These are phyloP conservation scores for Malbranchea zuffiana DNA, from an alignment of 2,329 filamentous ascomycete species.

Conservation along the genomic window DNA sequence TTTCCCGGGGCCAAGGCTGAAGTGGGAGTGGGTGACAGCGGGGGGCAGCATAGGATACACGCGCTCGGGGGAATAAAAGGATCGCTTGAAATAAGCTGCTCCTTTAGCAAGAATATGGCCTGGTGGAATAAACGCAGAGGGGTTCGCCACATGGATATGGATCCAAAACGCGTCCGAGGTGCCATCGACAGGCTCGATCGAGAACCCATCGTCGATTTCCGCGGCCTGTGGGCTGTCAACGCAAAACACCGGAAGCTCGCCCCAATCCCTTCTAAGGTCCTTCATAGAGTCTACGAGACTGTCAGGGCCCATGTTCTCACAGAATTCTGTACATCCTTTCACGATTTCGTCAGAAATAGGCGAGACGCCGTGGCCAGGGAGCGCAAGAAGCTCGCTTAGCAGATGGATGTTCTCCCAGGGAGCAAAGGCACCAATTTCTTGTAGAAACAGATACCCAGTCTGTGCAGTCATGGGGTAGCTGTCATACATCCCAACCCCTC, in stretches of 20 bases:
- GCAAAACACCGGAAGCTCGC: constrained; percentile 47
- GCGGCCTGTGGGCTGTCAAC: constrained; percentile 45
- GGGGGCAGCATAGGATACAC: constrained; percentile 48
- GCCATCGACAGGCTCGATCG: constrained; percentile 41
- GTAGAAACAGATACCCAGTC: constrained; percentile 43
- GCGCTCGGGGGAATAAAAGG: constrained; percentile 44
- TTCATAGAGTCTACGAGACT: constrained; percentile 45
- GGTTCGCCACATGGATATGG: constrained; percentile 53
- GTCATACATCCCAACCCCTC: constrained; percentile 46
- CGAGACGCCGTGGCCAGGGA: constrained; percentile 37
- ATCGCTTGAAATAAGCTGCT: constrained; percentile 44
- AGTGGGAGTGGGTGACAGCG: constrained; percentile 38
- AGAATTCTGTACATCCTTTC: constrained; percentile 23
- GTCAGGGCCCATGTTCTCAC: constrained; percentile 18
- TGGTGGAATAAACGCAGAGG: constrained; percentile 48
- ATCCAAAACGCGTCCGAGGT: constrained; percentile 44
- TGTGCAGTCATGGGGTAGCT: constrained; percentile 27
- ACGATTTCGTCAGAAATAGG: constrained; percentile 22
- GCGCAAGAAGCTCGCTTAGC: constrained; percentile 42
- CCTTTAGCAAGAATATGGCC: constrained; percentile 44
- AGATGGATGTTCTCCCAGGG: constrained; percentile 47
- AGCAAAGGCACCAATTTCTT: constrained; percentile 51
- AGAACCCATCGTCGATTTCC: constrained; percentile 55
- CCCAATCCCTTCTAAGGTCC: constrained; percentile 48
- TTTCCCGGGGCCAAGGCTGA: constrained; percentile 44